Conservation (phyloP, 805 yeast genomes). For the Kodamaea restingae region DNA sequence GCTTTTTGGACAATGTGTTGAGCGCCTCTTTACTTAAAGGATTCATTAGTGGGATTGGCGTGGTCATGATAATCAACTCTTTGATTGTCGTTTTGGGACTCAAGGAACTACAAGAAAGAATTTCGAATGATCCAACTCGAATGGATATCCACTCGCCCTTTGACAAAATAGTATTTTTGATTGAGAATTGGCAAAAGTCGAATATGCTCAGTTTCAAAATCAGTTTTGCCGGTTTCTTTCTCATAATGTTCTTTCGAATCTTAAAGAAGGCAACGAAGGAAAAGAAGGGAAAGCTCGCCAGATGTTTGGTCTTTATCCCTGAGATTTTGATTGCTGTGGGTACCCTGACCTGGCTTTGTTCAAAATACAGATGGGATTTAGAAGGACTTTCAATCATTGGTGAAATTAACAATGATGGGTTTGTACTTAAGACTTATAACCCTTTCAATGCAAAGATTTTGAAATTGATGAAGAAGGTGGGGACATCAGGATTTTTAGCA, state of each 20-base stretch:
- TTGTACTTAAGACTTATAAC: slow-evolving; percentile 39
- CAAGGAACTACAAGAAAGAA: slow-evolving; percentile 36
- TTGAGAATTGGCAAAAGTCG: slow-evolving; percentile 41
- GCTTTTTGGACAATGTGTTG: slow-evolving; percentile 37
- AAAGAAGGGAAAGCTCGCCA: slow-evolving; percentile 12
- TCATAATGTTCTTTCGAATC: slow-evolving; percentile 41
- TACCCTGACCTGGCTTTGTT: slow-evolving; percentile 52
- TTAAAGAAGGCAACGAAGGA: slow-evolving; percentile 30
- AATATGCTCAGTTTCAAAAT: slow-evolving; percentile 62
- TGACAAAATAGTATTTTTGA: slow-evolving; percentile 60
- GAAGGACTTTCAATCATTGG: slow-evolving; percentile 71
- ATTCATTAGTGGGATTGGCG: slow-evolving; percentile 42
- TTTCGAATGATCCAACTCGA: slow-evolving; percentile 29
- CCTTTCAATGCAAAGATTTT: slow-evolving; percentile 54
- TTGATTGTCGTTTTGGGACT: slow-evolving; percentile 70
- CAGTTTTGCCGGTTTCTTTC: slow-evolving; percentile 51
- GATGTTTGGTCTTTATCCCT: slow-evolving; percentile 63
- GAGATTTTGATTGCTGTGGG: slow-evolving; percentile 79
- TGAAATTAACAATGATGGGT: slow-evolving; percentile 43
- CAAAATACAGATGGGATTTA: slow-evolving; percentile 43
- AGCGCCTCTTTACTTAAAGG: slow-evolving; percentile 40
- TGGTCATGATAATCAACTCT: slow-evolving; percentile 55
- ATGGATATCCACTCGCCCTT: slow-evolving; percentile 56
- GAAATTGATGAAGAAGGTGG: slow-evolving; percentile 51
- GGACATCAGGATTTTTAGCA: slow-evolving; percentile 66